Conservation (phyloP, 768 basidiomycete genomes). For the Suillus ampliporus region DNA sequence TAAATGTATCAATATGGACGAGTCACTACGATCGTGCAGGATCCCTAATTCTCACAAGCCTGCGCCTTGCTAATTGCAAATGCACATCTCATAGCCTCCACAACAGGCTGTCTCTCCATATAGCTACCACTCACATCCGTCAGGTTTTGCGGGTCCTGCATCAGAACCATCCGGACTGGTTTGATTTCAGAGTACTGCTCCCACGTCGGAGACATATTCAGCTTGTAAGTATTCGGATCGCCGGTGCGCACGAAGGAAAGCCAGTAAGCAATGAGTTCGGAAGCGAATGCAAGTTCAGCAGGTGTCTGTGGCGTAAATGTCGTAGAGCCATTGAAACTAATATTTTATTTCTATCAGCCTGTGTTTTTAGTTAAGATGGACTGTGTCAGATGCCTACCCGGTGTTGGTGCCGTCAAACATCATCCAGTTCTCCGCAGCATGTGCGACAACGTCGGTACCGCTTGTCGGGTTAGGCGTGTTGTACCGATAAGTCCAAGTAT, state of each 20-base stretch:
- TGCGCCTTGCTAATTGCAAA: constrained; percentile 42
- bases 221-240: constrained; percentile 60
- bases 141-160: constrained; percentile 39
- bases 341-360: neutral
- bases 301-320: constrained; percentile 53
- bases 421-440: constrained; percentile 72
- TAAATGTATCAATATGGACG: neutral
- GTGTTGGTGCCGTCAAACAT: constrained; percentile 66
- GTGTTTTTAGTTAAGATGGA: too few species aligned
- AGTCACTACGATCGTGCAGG: neutral
- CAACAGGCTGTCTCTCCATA: constrained; percentile 43
- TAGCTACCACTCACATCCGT: constrained; percentile 46
- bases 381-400: constrained; percentile 52
- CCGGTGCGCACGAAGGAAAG: constrained; percentile 64
- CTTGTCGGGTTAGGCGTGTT: constrained; percentile 58
- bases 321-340: constrained; percentile 57
- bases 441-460: constrained; percentile 42
- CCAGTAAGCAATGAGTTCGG: constrained; percentile 69
- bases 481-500: constrained; percentile 62
- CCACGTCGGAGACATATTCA: constrained; percentile 58
- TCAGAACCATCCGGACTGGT: constrained; percentile 51
- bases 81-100: constrained; percentile 45
- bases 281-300: constrained; percentile 53
- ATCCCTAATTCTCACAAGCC: constrained; percentile 44
- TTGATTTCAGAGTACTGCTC: constrained; percentile 36